These are phyloP conservation scores for Raphidocelis subcapitata DNA, from an alignment of 139 green algal species.

Conservation along the genomic window DNA sequence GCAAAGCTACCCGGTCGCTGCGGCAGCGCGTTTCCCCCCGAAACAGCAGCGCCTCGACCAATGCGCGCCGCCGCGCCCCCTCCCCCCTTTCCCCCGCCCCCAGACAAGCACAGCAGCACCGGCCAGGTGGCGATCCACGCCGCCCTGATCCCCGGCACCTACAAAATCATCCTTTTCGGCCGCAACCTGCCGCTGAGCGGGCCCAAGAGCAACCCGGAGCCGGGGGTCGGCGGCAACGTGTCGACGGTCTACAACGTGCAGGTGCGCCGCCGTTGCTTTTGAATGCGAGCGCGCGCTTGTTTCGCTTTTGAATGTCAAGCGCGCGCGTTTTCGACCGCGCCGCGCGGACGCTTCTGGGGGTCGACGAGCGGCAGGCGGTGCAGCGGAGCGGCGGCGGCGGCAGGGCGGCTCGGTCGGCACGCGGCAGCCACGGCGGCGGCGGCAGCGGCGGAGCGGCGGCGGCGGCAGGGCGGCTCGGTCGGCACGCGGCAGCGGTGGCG, in stretches of 20 bases:
- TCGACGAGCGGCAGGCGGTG: too few relatives aligned
- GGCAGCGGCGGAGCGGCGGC: too few relatives aligned
- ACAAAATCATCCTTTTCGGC: slow-evolving; percentile 23
- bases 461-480: too few relatives aligned
- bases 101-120: slow-evolving; percentile 28
- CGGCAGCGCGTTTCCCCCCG: not conserved
- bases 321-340: too few relatives aligned
- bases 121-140: slow-evolving; percentile 28
- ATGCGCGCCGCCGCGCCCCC: not conserved
- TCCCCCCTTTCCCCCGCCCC: not conserved
- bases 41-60: not conserved
- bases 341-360: too few relatives aligned
- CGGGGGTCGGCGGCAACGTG: slow-evolving; percentile 20
- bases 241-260: slow-evolving; percentile 24
- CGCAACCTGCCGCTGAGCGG: slow-evolving; percentile 19
- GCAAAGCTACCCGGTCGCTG: not conserved
- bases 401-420: too few relatives aligned
- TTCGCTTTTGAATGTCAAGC: too few relatives aligned
- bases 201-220: slow-evolving; percentile 20
- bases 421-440: too few relatives aligned
- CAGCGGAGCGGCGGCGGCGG: too few relatives aligned
- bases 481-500: too few relatives aligned
- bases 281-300: too few relatives aligned
- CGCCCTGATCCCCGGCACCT: slow-evolving; percentile 8
- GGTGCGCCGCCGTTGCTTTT: too few relatives aligned